Evolutionary conservation across 139 green algal species (phyloP).

Genomic region (Haematococcus sp.): DNA sequence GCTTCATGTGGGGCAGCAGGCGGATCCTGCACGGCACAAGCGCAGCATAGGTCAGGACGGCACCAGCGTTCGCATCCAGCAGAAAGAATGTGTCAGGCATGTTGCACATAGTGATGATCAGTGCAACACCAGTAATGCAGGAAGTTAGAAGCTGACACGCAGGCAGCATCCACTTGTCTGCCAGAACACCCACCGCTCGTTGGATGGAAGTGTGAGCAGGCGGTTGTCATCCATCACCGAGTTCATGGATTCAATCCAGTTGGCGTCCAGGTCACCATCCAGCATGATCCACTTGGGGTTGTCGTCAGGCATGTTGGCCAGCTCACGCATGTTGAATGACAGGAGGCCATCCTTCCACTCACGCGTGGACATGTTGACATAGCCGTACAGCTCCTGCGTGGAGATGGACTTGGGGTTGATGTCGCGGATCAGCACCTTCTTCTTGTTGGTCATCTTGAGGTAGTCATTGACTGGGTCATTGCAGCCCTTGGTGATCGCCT

Average conservation of each 20-base stretch:
- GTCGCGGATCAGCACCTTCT: constrained; percentile 77
- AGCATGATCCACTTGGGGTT: constrained; percentile 89
- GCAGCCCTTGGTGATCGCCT: constrained; percentile 69
- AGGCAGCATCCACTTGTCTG: neutral
- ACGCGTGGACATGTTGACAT: constrained; percentile 84
- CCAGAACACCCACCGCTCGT: constrained; percentile 63
- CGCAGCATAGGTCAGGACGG: neutral
- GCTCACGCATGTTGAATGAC: constrained; percentile 85
- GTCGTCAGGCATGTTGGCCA: constrained; percentile 79
- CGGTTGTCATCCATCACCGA: constrained; percentile 87
- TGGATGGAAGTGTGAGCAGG: constrained; percentile 82
- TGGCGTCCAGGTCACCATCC: constrained; percentile 84
- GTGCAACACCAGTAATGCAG: too few relatives aligned
- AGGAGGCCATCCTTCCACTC: constrained; percentile 90
- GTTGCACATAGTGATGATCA: too few relatives aligned
- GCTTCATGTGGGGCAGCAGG: constrained; percentile 84
- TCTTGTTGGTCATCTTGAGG: constrained; percentile 81
- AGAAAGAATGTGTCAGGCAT: too few relatives aligned
- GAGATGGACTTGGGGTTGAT: constrained; percentile 88
- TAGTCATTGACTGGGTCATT: constrained; percentile 80
- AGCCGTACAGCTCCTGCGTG: constrained; percentile 88
- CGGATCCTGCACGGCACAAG: constrained; percentile 54
- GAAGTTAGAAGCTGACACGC: neutral
- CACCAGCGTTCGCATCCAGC: too few relatives aligned
- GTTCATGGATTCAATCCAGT: constrained; percentile 93